phyloP scores from a whole-genome alignment of 371 early-diverging fungal genomes.

The Actinomortierella ambigua region DNA sequence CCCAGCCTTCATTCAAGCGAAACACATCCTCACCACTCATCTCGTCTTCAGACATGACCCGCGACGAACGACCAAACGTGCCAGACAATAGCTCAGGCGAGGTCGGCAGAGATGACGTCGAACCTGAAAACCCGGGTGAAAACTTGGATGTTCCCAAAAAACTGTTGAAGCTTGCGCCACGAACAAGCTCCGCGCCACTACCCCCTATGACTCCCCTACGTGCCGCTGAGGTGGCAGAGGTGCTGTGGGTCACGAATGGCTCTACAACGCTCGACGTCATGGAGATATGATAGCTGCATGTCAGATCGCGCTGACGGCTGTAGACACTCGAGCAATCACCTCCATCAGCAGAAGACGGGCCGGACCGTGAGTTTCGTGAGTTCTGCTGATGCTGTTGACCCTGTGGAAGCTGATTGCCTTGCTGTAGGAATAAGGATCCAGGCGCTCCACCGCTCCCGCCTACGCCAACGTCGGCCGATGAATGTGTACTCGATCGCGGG shows the following conservation, averaged over 20 bases:
- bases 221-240: slow-evolving; percentile 7
- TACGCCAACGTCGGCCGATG: not conserved
- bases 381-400: no score
- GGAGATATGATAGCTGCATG: slow-evolving; percentile 32
- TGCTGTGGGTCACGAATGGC: slow-evolving; percentile 25
- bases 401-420: no score
- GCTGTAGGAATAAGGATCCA: slow-evolving; percentile 4
- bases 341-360: not conserved
- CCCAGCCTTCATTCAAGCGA: slow-evolving; percentile 38
- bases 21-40: slow-evolving; percentile 35
- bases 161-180: slow-evolving; percentile 15
- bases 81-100: slow-evolving; percentile 25
- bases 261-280: slow-evolving; percentile 43
- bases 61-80: slow-evolving; percentile 3
- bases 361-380: no score
- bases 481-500: no score
- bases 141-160: not conserved
- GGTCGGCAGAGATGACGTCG: not conserved
- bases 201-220: no score
- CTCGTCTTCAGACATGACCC: slow-evolving; percentile 38
- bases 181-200: slow-evolving; percentile 25
- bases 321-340: slow-evolving; percentile 36
- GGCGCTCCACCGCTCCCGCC: slow-evolving; percentile 5
- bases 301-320: slow-evolving; percentile 28
- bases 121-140: not conserved